phyloP scores from a whole-genome alignment of 495 filamentous ascomycete genomes.

The Bombardia bombarda region DNA sequence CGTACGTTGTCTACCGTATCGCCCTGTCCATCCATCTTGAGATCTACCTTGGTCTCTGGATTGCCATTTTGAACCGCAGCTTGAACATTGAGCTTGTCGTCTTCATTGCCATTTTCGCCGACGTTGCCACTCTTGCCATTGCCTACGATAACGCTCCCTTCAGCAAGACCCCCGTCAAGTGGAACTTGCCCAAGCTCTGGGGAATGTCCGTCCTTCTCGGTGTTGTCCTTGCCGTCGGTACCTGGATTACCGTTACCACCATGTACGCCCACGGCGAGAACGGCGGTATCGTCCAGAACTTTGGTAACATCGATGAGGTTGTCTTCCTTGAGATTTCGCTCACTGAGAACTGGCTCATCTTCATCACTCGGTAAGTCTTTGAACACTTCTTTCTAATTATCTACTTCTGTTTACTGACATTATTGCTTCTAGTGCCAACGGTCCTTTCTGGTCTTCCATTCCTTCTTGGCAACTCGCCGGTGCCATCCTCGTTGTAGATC shows the following conservation, averaged over 20 bases:
- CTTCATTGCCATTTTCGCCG: conserved; percentile 91
- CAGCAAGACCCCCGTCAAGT: conserved; percentile 81
- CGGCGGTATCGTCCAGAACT: conserved; percentile 81
- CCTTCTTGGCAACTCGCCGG: conserved; percentile 74
- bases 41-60: conserved; percentile 86
- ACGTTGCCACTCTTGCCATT: conserved; percentile 87
- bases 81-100: conserved; percentile 82
- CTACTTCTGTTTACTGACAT: too few relatives aligned
- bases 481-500: conserved; percentile 72
- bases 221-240: conserved; percentile 68
- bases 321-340: conserved; percentile 86
- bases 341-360: conserved; percentile 94
- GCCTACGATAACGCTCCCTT: conserved; percentile 91
- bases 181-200: conserved; percentile 90
- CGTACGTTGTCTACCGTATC: conserved; percentile 94
- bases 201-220: conserved; percentile 81
- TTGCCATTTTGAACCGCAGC: conserved; percentile 73
- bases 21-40: conserved; percentile 84
- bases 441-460: conserved; percentile 75
- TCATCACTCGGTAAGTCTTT: conserved; percentile 57
- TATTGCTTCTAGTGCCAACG: too few relatives aligned
- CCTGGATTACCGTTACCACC: conserved; percentile 76
- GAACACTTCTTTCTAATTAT: background rate
- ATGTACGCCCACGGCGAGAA: conserved; percentile 58
- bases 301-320: conserved; percentile 71